phyloP scores from a whole-genome alignment of 176 grass and related monocot species.

The Saccharum officinarum region DNA sequence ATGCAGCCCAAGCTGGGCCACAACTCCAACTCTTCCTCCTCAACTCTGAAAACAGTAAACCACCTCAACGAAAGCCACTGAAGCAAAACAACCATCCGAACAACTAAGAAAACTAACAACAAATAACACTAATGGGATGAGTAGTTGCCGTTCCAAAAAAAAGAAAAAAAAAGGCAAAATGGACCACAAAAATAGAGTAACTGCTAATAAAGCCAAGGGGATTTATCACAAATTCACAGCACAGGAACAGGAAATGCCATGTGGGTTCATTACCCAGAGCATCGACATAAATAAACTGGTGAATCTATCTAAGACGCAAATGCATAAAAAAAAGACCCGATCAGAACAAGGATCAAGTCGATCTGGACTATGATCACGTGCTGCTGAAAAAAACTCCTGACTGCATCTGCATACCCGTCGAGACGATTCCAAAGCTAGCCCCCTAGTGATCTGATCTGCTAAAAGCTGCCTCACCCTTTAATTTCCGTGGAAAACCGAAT shows the following conservation, averaged over 20 bases:
- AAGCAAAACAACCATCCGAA: too few species aligned
- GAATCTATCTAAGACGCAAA: neutral
- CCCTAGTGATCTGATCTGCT: neutral
- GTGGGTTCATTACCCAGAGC: neutral
- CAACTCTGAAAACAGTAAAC: too few species aligned
- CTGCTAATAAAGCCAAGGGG: neutral
- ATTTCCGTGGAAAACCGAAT: too few species aligned
- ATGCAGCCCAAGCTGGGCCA: too few species aligned
- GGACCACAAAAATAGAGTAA: neutral
- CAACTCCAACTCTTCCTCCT: too few species aligned
- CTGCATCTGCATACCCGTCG: neutral
- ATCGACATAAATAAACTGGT: neutral
- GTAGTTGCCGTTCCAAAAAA: neutral
- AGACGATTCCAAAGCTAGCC: too few species aligned
- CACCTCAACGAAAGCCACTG: too few species aligned
- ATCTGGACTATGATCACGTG: neutral
- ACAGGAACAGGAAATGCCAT: neutral
- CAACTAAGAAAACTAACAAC: too few species aligned
- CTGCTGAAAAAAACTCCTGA: neutral
- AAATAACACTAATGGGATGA: too few species aligned
- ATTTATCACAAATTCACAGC: neutral
- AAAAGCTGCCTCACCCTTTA: too few species aligned
- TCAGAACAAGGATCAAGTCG: neutral
- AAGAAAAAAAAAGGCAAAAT: neutral
- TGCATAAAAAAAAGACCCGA: too few species aligned